Evolutionary conservation across 2,329 filamentous ascomycete species (phyloP), one percentile per base, ranked within the genome.

Genomic region (Phoma sp.): DNA sequence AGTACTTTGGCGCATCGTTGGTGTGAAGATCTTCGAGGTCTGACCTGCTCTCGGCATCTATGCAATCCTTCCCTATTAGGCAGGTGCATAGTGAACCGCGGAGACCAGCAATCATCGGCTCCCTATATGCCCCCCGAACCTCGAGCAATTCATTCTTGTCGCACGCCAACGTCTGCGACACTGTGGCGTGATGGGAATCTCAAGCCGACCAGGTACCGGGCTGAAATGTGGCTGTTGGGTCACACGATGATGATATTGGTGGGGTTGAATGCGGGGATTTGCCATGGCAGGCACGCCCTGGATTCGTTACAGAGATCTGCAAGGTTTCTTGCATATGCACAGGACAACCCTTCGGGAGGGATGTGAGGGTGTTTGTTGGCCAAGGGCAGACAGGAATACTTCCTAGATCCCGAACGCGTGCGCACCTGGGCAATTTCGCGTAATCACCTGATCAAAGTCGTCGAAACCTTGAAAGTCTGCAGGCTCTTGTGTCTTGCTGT

Each of bases 1-100:
- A 36, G 37, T 25, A 24, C 29, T 49, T 24, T 48, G 33, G 39
- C 43, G 33, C 35, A 10, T 32, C 23, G 40, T 45, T 44, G 45
- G 45, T 54, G 40, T 42, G 42, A 40, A 36, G 40, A 45, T 30
- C 23, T 30, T 10, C 33, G 18, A 48, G 13, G 7, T 9, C 38
- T 13, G 41, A 49, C 14, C 30, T 42, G 23, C 14, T 40, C 46
- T 49, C 36, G 46, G 46, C 40, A 29, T 18, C n/a, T 42, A 45
- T 49, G 52, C 52, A n/a, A 35, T 9, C 23, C 46, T 45, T 55
- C 52, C 52, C 4, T 11, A 49, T 45, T 18, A 49, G 46, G 52
- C 46, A 54, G 51, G 51, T 54, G 45, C 40, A 29, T 24, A 13
- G 33, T n/a, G 14, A 7, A 6, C 41, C 46, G 41, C 52, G 36